Evolutionary conservation across 768 basidiomycete species (phyloP), one percentile per base, ranked within the genome.

Genomic region (Russula vinacea): DNA sequence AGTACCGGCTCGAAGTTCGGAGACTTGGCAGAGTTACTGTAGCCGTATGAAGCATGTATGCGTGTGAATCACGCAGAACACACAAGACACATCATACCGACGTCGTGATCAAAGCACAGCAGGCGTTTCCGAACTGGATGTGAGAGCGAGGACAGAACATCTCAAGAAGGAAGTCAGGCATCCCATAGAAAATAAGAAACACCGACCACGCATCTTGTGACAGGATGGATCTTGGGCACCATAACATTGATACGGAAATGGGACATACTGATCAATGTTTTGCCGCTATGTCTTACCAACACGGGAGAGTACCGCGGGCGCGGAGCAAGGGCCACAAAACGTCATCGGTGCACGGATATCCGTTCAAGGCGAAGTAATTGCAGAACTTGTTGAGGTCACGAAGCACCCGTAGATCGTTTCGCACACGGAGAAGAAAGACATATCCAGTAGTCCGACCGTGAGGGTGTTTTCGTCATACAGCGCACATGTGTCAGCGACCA

Each of bases 161-260:
- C 50, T 29, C 10, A 11, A 26, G 56, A 57, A 33, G 40, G 39
- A 52, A 53, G 35, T n/a, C 26, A n/a, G 49, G 47, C 37, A 59
- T 40, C 33, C 22, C 45, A 37, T 33, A 13, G 24, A 45, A 33
- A 13, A 45, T 44, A n/a, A 29, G 55, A 40, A 39, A 45, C 37
- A 40, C 26, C 35, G 13, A 10, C 22, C 16, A 26, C 19, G 29
- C 11, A 56, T 32, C 22, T 56, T 22, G 19, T 24, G 29, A n/a
- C 13, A 14, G n/a, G 32, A 47, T 47, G 19, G 40, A 44, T 45
- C 42, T 33, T 2, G 8, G 22, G 50, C 42, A 45, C n/a, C 7
- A 32, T 45, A 42, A 8, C 19, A 32, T 51, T 40, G 49, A 40
- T 14, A 32, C 14, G 4, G 37, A 14, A 51, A 40, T 4, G 14